Evolutionary conservation across 495 filamentous ascomycete species (phyloP).

Genomic region (Saxispiralis lemnorum): DNA sequence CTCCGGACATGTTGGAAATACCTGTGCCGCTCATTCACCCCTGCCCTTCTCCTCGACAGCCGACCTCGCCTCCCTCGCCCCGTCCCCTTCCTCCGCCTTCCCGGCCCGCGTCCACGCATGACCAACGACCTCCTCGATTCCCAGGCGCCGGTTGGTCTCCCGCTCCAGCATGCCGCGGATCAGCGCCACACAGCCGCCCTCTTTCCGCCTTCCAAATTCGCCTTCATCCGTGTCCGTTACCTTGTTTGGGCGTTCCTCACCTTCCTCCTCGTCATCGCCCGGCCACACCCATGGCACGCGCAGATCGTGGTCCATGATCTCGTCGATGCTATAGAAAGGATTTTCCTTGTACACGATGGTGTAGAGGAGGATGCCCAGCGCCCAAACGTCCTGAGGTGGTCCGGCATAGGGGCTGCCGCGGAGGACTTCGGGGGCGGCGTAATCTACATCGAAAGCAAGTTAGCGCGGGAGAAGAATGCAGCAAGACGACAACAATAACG

Average conservation of each 20-base stretch:
- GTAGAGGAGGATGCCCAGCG: slow-evolving; percentile 91
- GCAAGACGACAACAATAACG: background rate
- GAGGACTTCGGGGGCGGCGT: slow-evolving; percentile 93
- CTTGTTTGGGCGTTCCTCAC: too few relatives aligned
- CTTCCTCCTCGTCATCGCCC: slow-evolving; percentile 32
- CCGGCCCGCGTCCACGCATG: slow-evolving; percentile 52
- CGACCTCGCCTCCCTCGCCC: background rate
- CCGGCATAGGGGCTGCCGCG: slow-evolving; percentile 82
- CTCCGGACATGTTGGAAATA: too few relatives aligned
- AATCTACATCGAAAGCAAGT: slow-evolving; percentile 42
- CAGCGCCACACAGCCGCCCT: slow-evolving; percentile 51
- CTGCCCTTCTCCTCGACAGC: too few relatives aligned
- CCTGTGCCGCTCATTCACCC: too few relatives aligned
- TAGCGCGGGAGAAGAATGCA: slow-evolving; percentile 3
- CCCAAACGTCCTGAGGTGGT: slow-evolving; percentile 97
- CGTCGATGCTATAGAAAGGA: slow-evolving; percentile 96
- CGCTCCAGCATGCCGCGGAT: slow-evolving; percentile 82
- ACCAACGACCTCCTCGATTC: slow-evolving; percentile 66
- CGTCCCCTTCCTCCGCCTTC: slow-evolving; percentile 7
- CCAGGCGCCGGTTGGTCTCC: slow-evolving; percentile 62
- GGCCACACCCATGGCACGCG: slow-evolving; percentile 82
- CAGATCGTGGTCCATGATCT: slow-evolving; percentile 94
- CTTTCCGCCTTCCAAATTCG: too few relatives aligned
- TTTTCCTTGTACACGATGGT: slow-evolving; percentile 99
- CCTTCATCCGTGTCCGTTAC: too few relatives aligned